phyloP scores from a whole-genome alignment of 176 grass and related monocot genomes.

The Hyparrhenia diplandra region DNA sequence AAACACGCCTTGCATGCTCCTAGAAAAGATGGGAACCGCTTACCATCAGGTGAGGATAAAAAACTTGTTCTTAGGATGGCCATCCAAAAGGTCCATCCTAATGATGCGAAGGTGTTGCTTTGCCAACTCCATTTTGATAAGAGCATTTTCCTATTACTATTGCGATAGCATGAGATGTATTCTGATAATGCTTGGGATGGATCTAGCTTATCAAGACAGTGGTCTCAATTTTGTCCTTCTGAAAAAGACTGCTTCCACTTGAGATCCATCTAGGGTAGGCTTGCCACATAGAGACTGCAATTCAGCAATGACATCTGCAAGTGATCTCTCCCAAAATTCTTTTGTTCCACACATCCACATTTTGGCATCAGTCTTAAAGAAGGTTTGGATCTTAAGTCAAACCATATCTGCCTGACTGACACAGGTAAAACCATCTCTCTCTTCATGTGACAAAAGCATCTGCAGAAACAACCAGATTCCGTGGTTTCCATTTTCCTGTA shows the following conservation, averaged over 20 bases:
- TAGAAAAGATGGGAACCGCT: constrained; percentile 47
- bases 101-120: constrained; percentile 46
- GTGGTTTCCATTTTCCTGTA: constrained; percentile 56
- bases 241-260: background rate
- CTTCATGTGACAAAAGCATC: constrained; percentile 44
- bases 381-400: constrained; percentile 37
- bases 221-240: constrained; percentile 12
- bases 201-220: constrained; percentile 29
- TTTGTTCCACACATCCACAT: constrained; percentile 52
- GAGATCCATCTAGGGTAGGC: constrained; percentile 8
- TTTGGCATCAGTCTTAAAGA: constrained; percentile 27
- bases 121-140: constrained; percentile 38
- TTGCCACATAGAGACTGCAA: constrained; percentile 41
- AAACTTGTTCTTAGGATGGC: constrained; percentile 30
- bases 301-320: constrained; percentile 35
- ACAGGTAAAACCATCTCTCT: constrained; percentile 45
- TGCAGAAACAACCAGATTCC: constrained; percentile 71
- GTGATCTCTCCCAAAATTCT: constrained; percentile 42
- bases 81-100: constrained; percentile 49
- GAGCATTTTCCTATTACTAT: constrained; percentile 4
- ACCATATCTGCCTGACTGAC: constrained; percentile 68
- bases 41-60: constrained; percentile 56
- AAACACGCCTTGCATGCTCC: constrained; percentile 53
- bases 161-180: constrained; percentile 39
- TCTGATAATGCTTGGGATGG: constrained; percentile 37